phyloP scores from a whole-genome alignment of 2,329 filamentous ascomycete genomes.

The Phoma sp. region DNA sequence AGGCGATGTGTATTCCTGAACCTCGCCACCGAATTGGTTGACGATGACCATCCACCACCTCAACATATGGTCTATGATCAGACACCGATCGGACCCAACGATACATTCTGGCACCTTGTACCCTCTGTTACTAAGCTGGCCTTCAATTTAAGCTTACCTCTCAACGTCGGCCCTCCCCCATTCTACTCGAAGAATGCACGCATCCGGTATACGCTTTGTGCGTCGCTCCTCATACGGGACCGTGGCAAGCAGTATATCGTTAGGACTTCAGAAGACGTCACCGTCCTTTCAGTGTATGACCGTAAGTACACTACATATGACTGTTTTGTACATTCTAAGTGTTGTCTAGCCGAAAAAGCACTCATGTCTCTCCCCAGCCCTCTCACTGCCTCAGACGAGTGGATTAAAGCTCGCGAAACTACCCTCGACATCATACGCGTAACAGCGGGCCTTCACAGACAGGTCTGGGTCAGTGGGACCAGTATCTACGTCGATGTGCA shows the following conservation, averaged over 20 bases:
- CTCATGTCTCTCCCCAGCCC: constrained; percentile 60
- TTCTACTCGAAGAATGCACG: constrained; percentile 59
- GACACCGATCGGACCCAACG: constrained; percentile 44
- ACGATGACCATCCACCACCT: constrained; percentile 57
- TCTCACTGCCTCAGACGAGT: constrained; percentile 57
- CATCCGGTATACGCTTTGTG: constrained; percentile 58
- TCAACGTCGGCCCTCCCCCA: constrained; percentile 61
- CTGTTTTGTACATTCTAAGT: background rate
- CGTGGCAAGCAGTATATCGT: constrained; percentile 57
- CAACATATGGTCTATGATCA: constrained; percentile 56
- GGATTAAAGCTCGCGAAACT: constrained; percentile 48
- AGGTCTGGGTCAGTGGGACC: constrained; percentile 64
- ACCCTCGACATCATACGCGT: constrained; percentile 54
- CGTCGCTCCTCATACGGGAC: constrained; percentile 56
- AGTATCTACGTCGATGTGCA: constrained; percentile 62
- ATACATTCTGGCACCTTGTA: constrained; percentile 57
- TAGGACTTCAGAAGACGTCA: constrained; percentile 57
- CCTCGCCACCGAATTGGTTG: constrained; percentile 59
- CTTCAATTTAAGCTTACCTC: constrained; percentile 60
- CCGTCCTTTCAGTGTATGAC: constrained; percentile 61
- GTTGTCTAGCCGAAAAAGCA: constrained; percentile 56
- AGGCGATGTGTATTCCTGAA: constrained; percentile 58
- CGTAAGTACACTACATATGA: constrained; percentile 44
- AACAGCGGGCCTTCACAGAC: constrained; percentile 62
- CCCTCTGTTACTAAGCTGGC: constrained; percentile 56